Evolutionary conservation across 2,329 filamentous ascomycete species (phyloP), one percentile per base, ranked within the genome.

Genomic region (Botrytis tulipae): DNA sequence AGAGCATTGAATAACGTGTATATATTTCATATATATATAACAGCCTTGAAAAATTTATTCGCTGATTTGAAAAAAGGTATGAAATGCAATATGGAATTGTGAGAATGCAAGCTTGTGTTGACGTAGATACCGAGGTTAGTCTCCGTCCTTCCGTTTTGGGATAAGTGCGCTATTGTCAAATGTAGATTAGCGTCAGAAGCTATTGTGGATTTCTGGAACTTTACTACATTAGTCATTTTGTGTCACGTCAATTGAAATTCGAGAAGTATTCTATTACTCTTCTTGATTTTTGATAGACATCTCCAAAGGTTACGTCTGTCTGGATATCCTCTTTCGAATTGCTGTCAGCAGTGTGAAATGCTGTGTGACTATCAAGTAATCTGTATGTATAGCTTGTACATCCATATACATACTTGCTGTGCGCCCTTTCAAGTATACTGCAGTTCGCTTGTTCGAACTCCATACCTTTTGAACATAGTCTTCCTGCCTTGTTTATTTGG

Each of bases 1-100:
- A 66, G 51, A 40, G 75, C 78, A 80, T 80, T 75, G 67, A 74
- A 65, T 46, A 25, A 14, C 10, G 25, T 25, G 29, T 65, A 37
- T 71, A 51, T 51, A 12, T 42, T 63, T 29, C 6, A 10, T 29
- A 63, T 71, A n/a, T 65, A 1, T 54, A 1, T 7, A 54, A 29
- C 29, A 29, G n/a, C 40, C n/a, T 54, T n/a, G 6, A 29, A 25
- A 18, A n/a, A 3, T 16, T 29, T 54, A 42, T 44, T 42, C 35
- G 46, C 40, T 48, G 54, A 65, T 14, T 61, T 35, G n/a, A 22
- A n/a, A 62, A 16, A 42, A 48, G 48, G 40, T 54, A 29, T 6
- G 51, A 60, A n/a, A 32, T 42, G 69, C 32, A 18, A 46, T 63
- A 42, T 44, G 48, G 20, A 57, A 68, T 46, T 20, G 68, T 32